Percentiles rank a stretch among this genome's conserved stretches.
Conservation (phyloP, 495 filamentous ascomycete species). For the Hypoxylon fragiforme region DNA sequence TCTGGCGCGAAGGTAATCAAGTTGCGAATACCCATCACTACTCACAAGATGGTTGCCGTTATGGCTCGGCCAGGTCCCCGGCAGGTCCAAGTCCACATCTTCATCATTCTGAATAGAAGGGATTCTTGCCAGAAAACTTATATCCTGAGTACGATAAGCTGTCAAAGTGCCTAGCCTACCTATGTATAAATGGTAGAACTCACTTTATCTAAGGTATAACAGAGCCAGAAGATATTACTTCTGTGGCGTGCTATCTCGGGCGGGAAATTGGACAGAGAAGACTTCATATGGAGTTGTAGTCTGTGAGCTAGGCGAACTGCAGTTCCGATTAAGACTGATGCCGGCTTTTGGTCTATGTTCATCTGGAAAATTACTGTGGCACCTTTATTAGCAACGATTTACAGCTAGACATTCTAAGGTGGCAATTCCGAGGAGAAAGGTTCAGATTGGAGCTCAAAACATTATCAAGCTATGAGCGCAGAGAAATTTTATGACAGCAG, state of each 20-base stretch:
- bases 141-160: constrained; percentile 22
- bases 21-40: constrained; percentile 27
- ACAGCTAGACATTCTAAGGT: too few species aligned
- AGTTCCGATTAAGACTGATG: constrained; percentile 38
- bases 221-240: constrained; percentile 40
- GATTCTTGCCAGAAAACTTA: constrained; percentile 33
- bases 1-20: constrained; percentile 33
- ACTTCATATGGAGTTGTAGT: constrained; percentile 30
- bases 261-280: constrained; percentile 18
- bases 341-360: constrained; percentile 34
- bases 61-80: constrained; percentile 13
- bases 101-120: constrained; percentile 36
- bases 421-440: too few species aligned
- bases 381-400: background rate
- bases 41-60: constrained; percentile 30
- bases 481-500: too few species aligned
- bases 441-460: too few species aligned
- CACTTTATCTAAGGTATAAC: constrained; percentile 39
- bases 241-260: constrained; percentile 34
- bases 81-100: constrained; percentile 39
- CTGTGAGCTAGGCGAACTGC: constrained; percentile 38
- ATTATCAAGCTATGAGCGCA: too few species aligned
- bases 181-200: too few species aligned
- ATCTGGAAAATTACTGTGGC: constrained; percentile 30
- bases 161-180: too few species aligned